Evolutionary conservation across 2,329 filamentous ascomycete genomes (phyloP).

Genomic region (Ophiocordyceps unilateralis): DNA sequence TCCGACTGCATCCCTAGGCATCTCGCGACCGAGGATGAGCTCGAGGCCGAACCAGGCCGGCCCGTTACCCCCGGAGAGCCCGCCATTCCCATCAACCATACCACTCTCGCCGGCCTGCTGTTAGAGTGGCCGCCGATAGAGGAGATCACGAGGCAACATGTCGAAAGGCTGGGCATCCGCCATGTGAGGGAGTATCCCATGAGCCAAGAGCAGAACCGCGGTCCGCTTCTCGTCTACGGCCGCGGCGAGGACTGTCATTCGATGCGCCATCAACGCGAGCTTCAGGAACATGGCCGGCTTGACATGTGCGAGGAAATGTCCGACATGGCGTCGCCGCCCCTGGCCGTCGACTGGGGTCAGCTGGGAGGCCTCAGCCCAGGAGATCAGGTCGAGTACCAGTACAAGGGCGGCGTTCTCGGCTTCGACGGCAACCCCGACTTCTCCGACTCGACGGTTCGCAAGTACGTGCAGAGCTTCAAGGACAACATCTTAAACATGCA

Average conservation of each 20-base stretch:
- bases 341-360: constrained; percentile 41
- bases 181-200: constrained; percentile 59
- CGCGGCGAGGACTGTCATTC: constrained; percentile 57
- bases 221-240: constrained; percentile 58
- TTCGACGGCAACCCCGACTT: constrained; percentile 37
- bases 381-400: constrained; percentile 19
- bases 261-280: constrained; percentile 28
- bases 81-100: constrained; percentile 70
- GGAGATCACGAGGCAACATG: constrained; percentile 37
- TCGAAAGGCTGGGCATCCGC: constrained; percentile 31
- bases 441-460: constrained; percentile 28
- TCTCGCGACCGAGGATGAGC: constrained; percentile 25
- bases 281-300: constrained; percentile 18
- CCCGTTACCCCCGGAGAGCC: constrained; percentile 41
- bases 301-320: constrained; percentile 30
- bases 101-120: constrained; percentile 72
- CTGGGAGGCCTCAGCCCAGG: constrained; percentile 32
- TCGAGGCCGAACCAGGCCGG: constrained; percentile 33
- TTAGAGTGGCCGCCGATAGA: constrained; percentile 55
- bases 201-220: constrained; percentile 54
- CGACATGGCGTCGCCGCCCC: constrained; percentile 35
- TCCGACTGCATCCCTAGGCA: constrained; percentile 10
- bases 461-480: constrained; percentile 39
- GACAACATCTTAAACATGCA: constrained; percentile 48
- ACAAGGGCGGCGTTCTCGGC: constrained; percentile 18